Conservation (phyloP, 805 yeast genomes). For the Cyberlindnera mrakii region DNA sequence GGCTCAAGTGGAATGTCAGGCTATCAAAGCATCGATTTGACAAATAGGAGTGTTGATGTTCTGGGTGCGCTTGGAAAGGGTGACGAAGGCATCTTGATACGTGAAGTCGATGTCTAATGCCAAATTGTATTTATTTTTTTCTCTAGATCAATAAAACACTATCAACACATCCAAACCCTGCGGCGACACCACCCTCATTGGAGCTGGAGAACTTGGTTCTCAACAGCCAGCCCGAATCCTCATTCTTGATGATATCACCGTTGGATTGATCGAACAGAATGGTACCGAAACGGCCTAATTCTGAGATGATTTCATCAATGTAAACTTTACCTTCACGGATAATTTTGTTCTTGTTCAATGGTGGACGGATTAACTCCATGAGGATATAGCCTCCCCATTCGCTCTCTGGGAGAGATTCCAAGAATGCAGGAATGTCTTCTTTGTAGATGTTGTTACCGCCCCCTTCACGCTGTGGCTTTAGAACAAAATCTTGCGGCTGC, state of each 20-base stretch:
- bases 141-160: constrained; percentile 50
- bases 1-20: constrained; percentile 26
- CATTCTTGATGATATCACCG: constrained; percentile 54
- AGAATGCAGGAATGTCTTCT: constrained; percentile 72
- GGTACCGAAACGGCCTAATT: constrained; percentile 87
- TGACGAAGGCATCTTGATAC: constrained; percentile 53
- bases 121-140: not conserved
- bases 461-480: constrained; percentile 98
- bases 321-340: constrained; percentile 57
- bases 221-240: constrained; percentile 75
- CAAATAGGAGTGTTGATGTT: constrained; percentile 46
- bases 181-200: constrained; percentile 98
- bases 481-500: constrained; percentile 65
- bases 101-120: constrained; percentile 42
- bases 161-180: constrained; percentile 97
- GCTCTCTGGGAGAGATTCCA: constrained; percentile 49
- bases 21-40: constrained; percentile 29
- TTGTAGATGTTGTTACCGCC: constrained; percentile 96
- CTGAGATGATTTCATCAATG: constrained; percentile 78
- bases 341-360: constrained; percentile 60
- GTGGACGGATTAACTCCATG: constrained; percentile 89
- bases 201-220: constrained; percentile 84
- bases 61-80: constrained; percentile 58
- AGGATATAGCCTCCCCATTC: constrained; percentile 89
- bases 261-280: constrained; percentile 62